Conservation (phyloP, 768 basidiomycete species). For the Mycena vitilis region DNA sequence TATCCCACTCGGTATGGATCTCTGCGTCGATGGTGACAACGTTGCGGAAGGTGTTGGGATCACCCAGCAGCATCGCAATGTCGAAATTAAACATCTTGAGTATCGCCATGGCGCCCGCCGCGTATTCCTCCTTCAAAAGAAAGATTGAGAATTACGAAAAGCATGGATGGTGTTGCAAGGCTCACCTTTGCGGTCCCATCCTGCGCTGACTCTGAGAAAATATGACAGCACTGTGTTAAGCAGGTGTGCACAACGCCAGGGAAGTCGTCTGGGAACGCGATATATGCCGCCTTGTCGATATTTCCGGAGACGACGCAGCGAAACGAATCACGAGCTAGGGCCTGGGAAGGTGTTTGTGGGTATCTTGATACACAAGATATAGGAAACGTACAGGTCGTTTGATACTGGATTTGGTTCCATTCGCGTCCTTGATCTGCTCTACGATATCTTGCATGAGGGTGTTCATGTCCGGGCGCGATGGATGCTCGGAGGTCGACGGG, state of each 20-base stretch:
- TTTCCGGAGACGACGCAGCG: constrained; percentile 14
- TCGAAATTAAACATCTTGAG: constrained; percentile 19
- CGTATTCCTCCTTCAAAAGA: constrained; percentile 8
- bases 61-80: constrained; percentile 1
- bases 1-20: constrained; percentile 8
- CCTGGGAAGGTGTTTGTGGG: constrained; percentile 9
- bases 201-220: constrained; percentile 18
- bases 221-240: constrained; percentile 10
- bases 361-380: not conserved
- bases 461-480: constrained; percentile 12
- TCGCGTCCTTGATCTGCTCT: constrained; percentile 1
- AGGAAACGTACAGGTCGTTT: constrained; percentile 7
- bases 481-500: constrained; percentile 7
- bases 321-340: constrained; percentile 19
- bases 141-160: constrained; percentile 8
- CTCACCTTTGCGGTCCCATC: constrained; percentile 9
- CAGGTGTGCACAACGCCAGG: not conserved
- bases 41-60: constrained; percentile 8
- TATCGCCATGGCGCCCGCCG: not conserved
- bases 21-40: constrained; percentile 14
- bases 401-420: not conserved
- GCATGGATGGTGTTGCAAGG: constrained; percentile 8
- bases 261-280: constrained; percentile 12
- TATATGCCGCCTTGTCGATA: not conserved
- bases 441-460: constrained; percentile 3